phyloP scores from a whole-genome alignment of 163 green algal species.

The Scenedesmus sp. region DNA sequence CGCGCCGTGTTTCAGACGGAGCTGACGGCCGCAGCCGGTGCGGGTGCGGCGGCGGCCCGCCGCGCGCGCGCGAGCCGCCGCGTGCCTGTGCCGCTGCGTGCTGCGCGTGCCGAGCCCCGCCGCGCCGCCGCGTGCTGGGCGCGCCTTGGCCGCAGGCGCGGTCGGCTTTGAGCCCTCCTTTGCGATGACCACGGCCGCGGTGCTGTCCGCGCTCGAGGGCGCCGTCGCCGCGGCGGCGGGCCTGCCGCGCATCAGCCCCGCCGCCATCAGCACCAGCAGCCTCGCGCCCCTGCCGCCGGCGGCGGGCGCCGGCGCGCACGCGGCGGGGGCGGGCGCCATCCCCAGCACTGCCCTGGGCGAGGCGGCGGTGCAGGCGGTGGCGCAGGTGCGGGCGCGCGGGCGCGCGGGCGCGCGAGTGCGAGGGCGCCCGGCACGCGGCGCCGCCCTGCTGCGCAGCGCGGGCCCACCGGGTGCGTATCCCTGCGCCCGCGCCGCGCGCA shows the following conservation, averaged over 20 bases:
- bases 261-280: conserved; percentile 36
- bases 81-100: no score
- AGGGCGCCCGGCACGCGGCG: no score
- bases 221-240: conserved; percentile 58
- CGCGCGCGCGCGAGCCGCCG: no score
- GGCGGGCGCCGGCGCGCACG: background rate
- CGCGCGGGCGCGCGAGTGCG: no score
- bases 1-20: conserved; percentile 70
- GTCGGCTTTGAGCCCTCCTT: conserved; percentile 66
- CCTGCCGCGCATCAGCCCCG: conserved; percentile 55
- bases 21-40: conserved; percentile 62
- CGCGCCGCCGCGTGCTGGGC: no score
- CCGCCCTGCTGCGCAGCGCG: no score
- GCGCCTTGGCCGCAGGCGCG: no score
- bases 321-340: conserved; percentile 39
- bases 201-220: conserved; percentile 57
- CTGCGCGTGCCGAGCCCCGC: no score
- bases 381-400: conserved; percentile 38
- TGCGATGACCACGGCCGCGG: conserved; percentile 62
- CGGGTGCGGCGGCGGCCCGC: no score
- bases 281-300: conserved; percentile 20
- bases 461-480: no score
- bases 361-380: conserved; percentile 50
- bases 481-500: background rate
- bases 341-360: conserved; percentile 57